Conservation (phyloP, 2,329 filamentous ascomycete species). For the Chrysosphaeria jannelii region DNA sequence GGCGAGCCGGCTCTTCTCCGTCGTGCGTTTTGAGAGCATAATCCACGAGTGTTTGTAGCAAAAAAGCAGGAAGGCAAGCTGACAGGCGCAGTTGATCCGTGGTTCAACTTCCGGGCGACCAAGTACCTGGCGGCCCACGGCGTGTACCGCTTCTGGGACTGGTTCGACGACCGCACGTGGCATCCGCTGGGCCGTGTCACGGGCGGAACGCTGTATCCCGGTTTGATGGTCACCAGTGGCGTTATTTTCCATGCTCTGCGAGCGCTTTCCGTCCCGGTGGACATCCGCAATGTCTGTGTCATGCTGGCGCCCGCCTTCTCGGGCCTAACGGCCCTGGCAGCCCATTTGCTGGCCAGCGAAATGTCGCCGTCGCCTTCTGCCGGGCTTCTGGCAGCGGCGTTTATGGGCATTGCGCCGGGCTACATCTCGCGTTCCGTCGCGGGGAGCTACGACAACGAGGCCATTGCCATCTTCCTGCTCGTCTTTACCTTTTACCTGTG, state of each 20-base stretch:
- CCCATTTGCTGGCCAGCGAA: conserved; percentile 87
- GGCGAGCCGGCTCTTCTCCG: conserved; percentile 84
- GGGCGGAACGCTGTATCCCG: conserved; percentile 92
- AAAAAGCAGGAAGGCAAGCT: conserved; percentile 1
- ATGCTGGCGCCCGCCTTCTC: conserved; percentile 86
- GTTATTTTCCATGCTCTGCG: conserved; percentile 85
- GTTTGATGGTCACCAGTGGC: conserved; percentile 96
- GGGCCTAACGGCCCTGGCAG: conserved; percentile 69
- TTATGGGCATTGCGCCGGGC: conserved; percentile 92
- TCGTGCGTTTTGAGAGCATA: conserved; percentile 99
- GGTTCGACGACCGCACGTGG: conserved; percentile 99
- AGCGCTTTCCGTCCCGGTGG: conserved; percentile 67
- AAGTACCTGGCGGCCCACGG: conserved; percentile 93
- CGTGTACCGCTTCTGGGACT: conserved; percentile 98
- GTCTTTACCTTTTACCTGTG: conserved; percentile 97
- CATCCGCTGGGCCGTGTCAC: conserved; percentile 95
- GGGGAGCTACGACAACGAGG: conserved; percentile 92
- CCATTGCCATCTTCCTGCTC: conserved; percentile 93
- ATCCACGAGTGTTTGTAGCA: conserved; percentile 82
- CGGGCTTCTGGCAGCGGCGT: conserved; percentile 71
- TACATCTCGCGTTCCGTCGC: conserved; percentile 96
- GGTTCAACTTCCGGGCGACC: conserved; percentile 98
- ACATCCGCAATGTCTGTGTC: conserved; percentile 97
- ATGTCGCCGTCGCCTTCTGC: conserved; percentile 91
- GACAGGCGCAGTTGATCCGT: conserved; percentile 52